These are phyloP conservation scores for Globisporangium heterothallicum DNA, from an alignment of 352 stramenopile genomes.

Conservation along the genomic window DNA sequence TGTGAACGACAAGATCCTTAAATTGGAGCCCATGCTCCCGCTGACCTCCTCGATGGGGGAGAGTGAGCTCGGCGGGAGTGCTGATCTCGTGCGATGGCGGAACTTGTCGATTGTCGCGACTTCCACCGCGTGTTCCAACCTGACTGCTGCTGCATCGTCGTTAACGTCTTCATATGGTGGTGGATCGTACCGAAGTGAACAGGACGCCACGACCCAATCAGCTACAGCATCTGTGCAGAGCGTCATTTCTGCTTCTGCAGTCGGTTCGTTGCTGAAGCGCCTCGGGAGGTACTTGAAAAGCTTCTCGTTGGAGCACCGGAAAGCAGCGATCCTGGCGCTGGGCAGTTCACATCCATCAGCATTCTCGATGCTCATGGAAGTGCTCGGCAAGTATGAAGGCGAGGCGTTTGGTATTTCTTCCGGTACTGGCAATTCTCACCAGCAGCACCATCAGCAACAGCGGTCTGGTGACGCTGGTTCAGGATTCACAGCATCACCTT, in stretches of 20 bases:
- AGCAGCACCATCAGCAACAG: not conserved
- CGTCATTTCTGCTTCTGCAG: slow-evolving; percentile 29
- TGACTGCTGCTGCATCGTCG: slow-evolving; percentile 14
- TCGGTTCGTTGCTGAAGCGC: slow-evolving; percentile 44
- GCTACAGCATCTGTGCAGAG: slow-evolving; percentile 21
- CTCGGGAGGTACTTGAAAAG: slow-evolving; percentile 57
- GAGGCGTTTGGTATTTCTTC: slow-evolving; percentile 34
- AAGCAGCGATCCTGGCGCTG: slow-evolving; percentile 46
- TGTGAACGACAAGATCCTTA: slow-evolving; percentile 51
- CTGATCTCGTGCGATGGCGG: slow-evolving; percentile 50
- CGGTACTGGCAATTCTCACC: too few relatives aligned
- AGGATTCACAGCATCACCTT: slow-evolving; percentile 1
- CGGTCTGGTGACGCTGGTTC: not conserved
- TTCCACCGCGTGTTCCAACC: slow-evolving; percentile 32
- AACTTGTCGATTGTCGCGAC: slow-evolving; percentile 60
- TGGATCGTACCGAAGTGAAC: not conserved
- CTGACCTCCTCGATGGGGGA: slow-evolving; percentile 7
- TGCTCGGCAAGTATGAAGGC: slow-evolving; percentile 41
- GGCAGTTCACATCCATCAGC: slow-evolving; percentile 31
- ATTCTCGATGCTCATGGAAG: slow-evolving; percentile 38
- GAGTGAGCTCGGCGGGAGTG: too few relatives aligned
- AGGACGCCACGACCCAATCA: slow-evolving; percentile 1
- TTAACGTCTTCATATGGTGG: not conserved
- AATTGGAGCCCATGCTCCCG: slow-evolving; percentile 55
- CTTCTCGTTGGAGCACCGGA: slow-evolving; percentile 43